Conservation (phyloP, 2,329 filamentous ascomycete genomes). For the Aureobasidium melanogenum region DNA sequence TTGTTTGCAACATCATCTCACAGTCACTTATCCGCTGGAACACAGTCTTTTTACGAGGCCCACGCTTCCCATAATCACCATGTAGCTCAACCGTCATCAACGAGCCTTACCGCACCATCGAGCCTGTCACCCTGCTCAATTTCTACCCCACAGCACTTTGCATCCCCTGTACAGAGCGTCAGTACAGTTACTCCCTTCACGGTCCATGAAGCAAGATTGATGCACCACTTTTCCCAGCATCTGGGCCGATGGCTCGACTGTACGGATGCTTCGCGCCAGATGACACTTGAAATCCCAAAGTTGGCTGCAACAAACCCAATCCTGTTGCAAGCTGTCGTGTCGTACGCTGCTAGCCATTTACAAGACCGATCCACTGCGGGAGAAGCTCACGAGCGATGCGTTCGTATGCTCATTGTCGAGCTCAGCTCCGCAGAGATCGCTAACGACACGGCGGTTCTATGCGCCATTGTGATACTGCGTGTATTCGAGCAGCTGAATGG, state of each 20-base stretch:
- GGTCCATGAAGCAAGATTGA: not conserved
- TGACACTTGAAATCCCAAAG: not conserved
- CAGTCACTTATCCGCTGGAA: no score
- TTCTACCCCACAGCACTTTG: not conserved
- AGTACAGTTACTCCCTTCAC: not conserved
- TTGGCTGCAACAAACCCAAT: not conserved
- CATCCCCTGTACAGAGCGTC: not conserved
- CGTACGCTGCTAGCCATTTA: not conserved
- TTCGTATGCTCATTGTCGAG: not conserved
- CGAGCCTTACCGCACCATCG: not conserved
- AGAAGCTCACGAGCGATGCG: constrained; percentile 3
- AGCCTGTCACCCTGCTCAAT: not conserved
- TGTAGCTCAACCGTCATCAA: not conserved
- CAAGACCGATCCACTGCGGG: not conserved
- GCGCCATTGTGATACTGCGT: constrained; percentile 18
- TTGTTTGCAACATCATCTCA: no score
- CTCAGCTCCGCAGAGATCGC: not conserved
- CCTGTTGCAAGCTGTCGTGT: not conserved
- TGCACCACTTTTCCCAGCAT: not conserved
- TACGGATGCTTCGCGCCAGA: not conserved
- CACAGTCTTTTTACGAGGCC: no score
- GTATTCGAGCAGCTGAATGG: constrained; percentile 19
- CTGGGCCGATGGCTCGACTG: constrained; percentile 1
- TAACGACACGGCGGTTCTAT: constrained; percentile 13
- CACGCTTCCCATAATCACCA: no score